Base-by-base conservation (phyloP, 73 alveolate species). In the Tetrahymena borealis region DNA sequence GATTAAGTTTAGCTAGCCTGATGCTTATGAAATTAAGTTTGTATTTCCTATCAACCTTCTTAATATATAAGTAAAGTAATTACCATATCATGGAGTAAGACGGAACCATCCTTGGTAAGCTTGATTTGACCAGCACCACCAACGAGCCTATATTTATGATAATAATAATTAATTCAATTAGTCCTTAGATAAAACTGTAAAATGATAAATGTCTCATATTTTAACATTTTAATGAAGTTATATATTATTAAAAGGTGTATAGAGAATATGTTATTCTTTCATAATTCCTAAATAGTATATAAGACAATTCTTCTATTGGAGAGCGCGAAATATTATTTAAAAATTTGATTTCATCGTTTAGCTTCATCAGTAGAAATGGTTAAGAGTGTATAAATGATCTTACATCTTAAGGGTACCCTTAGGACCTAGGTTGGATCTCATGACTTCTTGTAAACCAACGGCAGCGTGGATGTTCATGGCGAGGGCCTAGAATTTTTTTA, bases 121-220 rank as follows among this genome's bases (percentile, higher is more conserved):
- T 98, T 98, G 93, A 98, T 96, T 95, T 98, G 98, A n/a, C 99
- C 99, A 39, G 99, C 99, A 40, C 99, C 99, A 3, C 99, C 99
- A 39, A 98, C 99, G 42, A 98, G 85, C 85, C 85, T 60, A 60
- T 4, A 2, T 20, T 60, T 60, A 60, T 20, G n/a, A 60, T n/a
- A 60, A 60, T 18, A 6, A 28, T 18, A 35, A 60, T 60, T 7
- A 60, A 35, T 15, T 24, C 28, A 60, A 60, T 7, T 60, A 10
- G 10, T 60, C n/a, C 6, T 6, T 20, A 15, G 10, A 60, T 24
- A 20, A n/a, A 60, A 13, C 5, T 15, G 28, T 10, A 2, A 28
- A 6, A 9, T 5, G 28, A 60, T 60, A 5, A 1, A 60, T 1
- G 85, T 20, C 2, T 20, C 10, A n/a, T n/a, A n/a, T n/a, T n/a